Conservation (phyloP, 2,329 filamentous ascomycete genomes). For the Fusarium secorum region DNA sequence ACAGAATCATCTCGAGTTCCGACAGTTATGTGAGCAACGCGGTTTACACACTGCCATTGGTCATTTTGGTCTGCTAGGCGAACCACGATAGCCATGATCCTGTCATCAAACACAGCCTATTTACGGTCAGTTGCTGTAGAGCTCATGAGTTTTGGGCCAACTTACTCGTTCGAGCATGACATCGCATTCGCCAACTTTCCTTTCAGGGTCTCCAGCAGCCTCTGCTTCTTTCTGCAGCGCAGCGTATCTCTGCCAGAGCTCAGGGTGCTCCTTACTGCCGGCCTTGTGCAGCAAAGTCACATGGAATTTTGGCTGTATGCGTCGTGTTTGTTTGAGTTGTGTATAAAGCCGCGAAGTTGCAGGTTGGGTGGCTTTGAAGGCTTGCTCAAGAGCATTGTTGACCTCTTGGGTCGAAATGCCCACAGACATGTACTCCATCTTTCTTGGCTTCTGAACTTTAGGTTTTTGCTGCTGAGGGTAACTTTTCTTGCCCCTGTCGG, state of each 20-base stretch:
- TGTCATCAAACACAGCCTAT: slow-evolving; percentile 80
- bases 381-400: slow-evolving; percentile 67
- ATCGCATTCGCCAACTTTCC: slow-evolving; percentile 66
- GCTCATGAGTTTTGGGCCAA: neutral
- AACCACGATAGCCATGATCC: slow-evolving; percentile 91
- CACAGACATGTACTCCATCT: slow-evolving; percentile 66
- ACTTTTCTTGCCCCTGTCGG: slow-evolving; percentile 59
- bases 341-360: slow-evolving; percentile 69
- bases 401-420: slow-evolving; percentile 55
- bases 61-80: slow-evolving; percentile 67
- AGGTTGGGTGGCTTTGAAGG: slow-evolving; percentile 67
- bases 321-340: slow-evolving; percentile 74
- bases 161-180: slow-evolving; percentile 68
- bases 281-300: slow-evolving; percentile 91
- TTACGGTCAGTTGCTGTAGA: slow-evolving; percentile 33
- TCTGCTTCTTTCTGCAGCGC: slow-evolving; percentile 62
- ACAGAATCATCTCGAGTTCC: slow-evolving; percentile 78
- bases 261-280: slow-evolving; percentile 64
- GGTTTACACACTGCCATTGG: slow-evolving; percentile 76
- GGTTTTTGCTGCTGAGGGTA: slow-evolving; percentile 43
- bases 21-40: slow-evolving; percentile 85
- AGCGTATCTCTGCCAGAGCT: slow-evolving; percentile 78
- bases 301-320: slow-evolving; percentile 87
- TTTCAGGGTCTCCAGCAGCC: slow-evolving; percentile 42
- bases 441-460: slow-evolving; percentile 43